A percentile compares a stretch with the other conserved stretches of the same genome.
Conservation (phyloP, 768 basidiomycete genomes). For the Lactarius deliciosus region DNA sequence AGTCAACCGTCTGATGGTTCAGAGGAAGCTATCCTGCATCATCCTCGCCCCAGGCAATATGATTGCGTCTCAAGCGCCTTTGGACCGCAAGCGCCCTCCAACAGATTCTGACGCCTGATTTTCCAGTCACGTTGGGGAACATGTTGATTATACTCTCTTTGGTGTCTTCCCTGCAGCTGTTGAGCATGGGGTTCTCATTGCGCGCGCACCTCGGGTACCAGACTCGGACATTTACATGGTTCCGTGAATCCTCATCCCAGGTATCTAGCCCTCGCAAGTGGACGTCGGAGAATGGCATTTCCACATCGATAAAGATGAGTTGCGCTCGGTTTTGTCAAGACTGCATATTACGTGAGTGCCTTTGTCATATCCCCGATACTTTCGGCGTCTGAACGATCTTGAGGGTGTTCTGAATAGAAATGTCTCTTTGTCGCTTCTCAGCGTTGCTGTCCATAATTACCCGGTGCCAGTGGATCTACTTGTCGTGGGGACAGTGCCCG, state of each 20-base stretch:
- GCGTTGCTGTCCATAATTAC: constrained; percentile 17
- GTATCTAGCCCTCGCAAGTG: constrained; percentile 53
- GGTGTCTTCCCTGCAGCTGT: constrained; percentile 85
- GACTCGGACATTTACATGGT: constrained; percentile 42
- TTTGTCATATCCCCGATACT: constrained; percentile 1
- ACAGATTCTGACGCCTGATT: constrained; percentile 1
- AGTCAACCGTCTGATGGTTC: constrained; percentile 57
- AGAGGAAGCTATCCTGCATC: constrained; percentile 67
- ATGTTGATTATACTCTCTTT: constrained; percentile 82
- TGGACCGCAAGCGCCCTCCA: constrained; percentile 33
- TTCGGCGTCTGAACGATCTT: constrained; percentile 3
- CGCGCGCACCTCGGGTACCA: constrained; percentile 51
- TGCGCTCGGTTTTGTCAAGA: constrained; percentile 87
- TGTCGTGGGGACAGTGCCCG: constrained; percentile 79
- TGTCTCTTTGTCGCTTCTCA: constrained; percentile 39
- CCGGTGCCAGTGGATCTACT: constrained; percentile 70
- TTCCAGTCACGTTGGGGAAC: constrained; percentile 58
- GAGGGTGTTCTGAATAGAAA: constrained; percentile 69
- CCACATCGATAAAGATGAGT: constrained; percentile 65
- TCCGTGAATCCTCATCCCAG: constrained; percentile 55
- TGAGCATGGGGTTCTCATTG: constrained; percentile 81
- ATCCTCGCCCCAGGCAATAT: constrained; percentile 82
- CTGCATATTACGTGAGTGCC: constrained; percentile 70
- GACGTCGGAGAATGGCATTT: constrained; percentile 63
- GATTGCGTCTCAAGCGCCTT: constrained; percentile 30